Conservation (phyloP, 2,329 filamentous ascomycete species). For the Stagonosporopsis tanaceti region DNA sequence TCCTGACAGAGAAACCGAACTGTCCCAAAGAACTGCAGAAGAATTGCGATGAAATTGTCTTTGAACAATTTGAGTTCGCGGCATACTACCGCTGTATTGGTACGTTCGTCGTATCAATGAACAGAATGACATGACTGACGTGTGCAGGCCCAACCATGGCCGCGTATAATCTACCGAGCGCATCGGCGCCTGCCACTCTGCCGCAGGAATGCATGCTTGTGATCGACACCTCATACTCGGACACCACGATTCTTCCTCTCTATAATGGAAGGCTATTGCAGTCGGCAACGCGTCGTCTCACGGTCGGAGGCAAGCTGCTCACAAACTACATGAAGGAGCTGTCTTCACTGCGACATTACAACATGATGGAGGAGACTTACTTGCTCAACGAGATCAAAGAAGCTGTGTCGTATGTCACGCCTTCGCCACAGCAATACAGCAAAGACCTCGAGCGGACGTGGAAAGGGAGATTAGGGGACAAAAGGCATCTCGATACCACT, state of each 20-base stretch:
- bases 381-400: conserved; percentile 98
- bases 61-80: conserved; percentile 95
- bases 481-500: conserved; percentile 58
- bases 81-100: conserved; percentile 82
- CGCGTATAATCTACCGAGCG: conserved; percentile 70
- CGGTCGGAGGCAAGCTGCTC: conserved; percentile 90
- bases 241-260: conserved; percentile 88
- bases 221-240: conserved; percentile 90
- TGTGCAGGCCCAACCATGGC: conserved; percentile 73
- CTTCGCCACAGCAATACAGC: conserved; percentile 68
- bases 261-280: conserved; percentile 83
- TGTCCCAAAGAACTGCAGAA: conserved; percentile 80
- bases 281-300: conserved; percentile 80
- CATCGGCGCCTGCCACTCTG: conserved; percentile 54
- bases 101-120: conserved; percentile 31
- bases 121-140: conserved; percentile 2
- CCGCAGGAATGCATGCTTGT: conserved; percentile 86
- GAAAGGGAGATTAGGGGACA: conserved; percentile 69
- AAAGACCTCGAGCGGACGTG: conserved; percentile 81
- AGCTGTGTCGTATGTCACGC: conserved; percentile 80
- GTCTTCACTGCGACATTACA: conserved; percentile 89
- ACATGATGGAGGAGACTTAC: conserved; percentile 92
- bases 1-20: conserved; percentile 88
- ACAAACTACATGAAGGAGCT: conserved; percentile 93
- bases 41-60: conserved; percentile 95